Conservation (phyloP, 2,329 filamentous ascomycete genomes). For the Podosphaera xanthii region DNA sequence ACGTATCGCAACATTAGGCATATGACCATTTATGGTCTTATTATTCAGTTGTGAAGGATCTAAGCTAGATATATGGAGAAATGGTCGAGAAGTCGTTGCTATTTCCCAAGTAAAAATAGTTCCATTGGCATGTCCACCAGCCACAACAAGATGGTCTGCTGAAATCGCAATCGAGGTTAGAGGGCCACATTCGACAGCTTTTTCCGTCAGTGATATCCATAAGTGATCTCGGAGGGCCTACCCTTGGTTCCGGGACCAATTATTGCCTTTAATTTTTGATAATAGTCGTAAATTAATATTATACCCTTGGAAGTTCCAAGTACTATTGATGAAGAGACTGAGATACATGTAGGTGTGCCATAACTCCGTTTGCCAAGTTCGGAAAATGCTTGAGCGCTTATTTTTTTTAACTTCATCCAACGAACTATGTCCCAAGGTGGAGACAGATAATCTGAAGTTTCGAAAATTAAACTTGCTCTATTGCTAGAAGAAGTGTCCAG, state of each 20-base stretch:
- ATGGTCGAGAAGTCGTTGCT: conserved; percentile 57
- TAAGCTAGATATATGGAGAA: conserved; percentile 65
- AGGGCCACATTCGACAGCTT: conserved; percentile 73
- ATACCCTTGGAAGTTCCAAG: conserved; percentile 87
- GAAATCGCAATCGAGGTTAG: conserved; percentile 77
- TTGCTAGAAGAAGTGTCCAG: conserved; percentile 61
- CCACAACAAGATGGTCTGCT: conserved; percentile 80
- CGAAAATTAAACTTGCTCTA: conserved; percentile 35
- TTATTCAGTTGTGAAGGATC: conserved; percentile 40
- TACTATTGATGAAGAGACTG: conserved; percentile 69
- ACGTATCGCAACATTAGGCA: conserved; percentile 53
- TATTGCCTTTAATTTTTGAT: conserved; percentile 82
- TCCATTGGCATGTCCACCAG: conserved; percentile 71
- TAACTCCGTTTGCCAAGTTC: conserved; percentile 84
- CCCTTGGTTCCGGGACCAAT: conserved; percentile 85
- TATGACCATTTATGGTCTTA: conserved; percentile 58
- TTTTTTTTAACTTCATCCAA: conserved; percentile 83
- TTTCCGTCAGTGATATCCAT: conserved; percentile 15
- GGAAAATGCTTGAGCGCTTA: conserved; percentile 76
- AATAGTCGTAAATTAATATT: conserved; percentile 90
- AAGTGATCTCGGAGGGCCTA: conserved; percentile 17
- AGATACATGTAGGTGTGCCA: conserved; percentile 72
- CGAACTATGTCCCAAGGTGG: conserved; percentile 91
- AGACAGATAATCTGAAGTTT: conserved; percentile 46
- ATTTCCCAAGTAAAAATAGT: conserved; percentile 97